phyloP scores from a whole-genome alignment of 331 rosid species.

The Phaseolus coccineus region DNA sequence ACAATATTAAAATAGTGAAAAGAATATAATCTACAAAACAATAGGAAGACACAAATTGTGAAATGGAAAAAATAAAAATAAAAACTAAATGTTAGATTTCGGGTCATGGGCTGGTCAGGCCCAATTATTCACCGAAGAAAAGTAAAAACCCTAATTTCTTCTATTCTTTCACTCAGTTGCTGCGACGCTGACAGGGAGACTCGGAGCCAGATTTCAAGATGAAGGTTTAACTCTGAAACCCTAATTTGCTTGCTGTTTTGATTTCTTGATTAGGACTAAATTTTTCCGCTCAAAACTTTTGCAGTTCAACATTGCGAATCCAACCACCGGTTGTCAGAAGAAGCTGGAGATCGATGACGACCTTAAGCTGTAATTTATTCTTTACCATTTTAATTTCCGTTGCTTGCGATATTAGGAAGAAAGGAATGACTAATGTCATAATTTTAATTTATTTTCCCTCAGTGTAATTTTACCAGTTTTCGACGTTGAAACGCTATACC shows the following conservation, averaged over 20 bases:
- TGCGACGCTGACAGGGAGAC: background rate
- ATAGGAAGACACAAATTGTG: too few species aligned
- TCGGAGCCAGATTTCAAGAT: conserved; percentile 30
- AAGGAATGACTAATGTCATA: background rate
- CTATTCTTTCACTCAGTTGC: background rate
- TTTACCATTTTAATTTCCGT: background rate
- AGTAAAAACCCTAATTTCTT: conserved; percentile 43
- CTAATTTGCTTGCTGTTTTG: background rate
- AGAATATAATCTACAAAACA: too few species aligned
- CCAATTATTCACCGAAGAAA: background rate
- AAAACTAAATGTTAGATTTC: background rate
- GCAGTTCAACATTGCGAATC: conserved; percentile 53
- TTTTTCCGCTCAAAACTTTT: background rate
- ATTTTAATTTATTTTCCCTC: background rate
- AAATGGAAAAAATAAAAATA: too few species aligned
- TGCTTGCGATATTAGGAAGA: background rate
- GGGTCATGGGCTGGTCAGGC: conserved; percentile 22
- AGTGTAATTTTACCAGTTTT: background rate
- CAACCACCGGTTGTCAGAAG: conserved; percentile 56
- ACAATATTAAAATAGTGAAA: too few species aligned
- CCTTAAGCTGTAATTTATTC: conserved; percentile 41
- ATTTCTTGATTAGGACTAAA: conserved; percentile 8
- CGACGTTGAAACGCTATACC: background rate
- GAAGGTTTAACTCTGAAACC: conserved; percentile 46
- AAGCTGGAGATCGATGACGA: conserved; percentile 53